phyloP scores from a whole-genome alignment of 805 yeast genomes.

The Saccharomyces jurei region DNA sequence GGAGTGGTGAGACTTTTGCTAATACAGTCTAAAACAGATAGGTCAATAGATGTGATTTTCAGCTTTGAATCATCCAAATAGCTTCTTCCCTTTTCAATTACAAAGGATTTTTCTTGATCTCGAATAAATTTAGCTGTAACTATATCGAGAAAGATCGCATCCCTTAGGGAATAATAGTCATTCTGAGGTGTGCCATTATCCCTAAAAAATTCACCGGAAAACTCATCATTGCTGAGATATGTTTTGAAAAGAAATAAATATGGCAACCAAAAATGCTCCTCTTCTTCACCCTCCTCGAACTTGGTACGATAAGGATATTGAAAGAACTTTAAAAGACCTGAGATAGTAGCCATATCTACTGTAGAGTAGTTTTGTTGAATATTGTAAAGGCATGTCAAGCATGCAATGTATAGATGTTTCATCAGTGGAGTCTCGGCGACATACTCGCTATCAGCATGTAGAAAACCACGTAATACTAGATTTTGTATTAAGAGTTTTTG shows the following conservation, averaged over 20 bases:
- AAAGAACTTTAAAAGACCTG: constrained; percentile 13
- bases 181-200: constrained; percentile 2
- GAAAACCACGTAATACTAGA: constrained; percentile 3
- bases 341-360: constrained; percentile 16
- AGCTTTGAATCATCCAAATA: neutral
- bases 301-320: constrained; percentile 13
- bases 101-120: constrained; percentile 7
- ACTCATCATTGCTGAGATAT: constrained; percentile 18
- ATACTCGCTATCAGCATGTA: constrained; percentile 4
- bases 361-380: constrained; percentile 12
- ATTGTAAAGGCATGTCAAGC: constrained; percentile 20
- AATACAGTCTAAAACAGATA: constrained; percentile 24
- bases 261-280: constrained; percentile 11
- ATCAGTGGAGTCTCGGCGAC: constrained; percentile 17
- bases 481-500: constrained; percentile 18
- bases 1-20: constrained; percentile 28
- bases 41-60: constrained; percentile 12
- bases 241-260: constrained; percentile 18
- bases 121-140: constrained; percentile 11
- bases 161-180: neutral
- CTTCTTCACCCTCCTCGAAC: constrained; percentile 3
- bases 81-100: neutral
- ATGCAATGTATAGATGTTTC: constrained; percentile 8
- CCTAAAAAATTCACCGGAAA: constrained; percentile 20
- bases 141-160: constrained; percentile 13